Base-by-base conservation (phyloP, 441 rosid species). In the Bocquillonia castaneifolia region DNA sequence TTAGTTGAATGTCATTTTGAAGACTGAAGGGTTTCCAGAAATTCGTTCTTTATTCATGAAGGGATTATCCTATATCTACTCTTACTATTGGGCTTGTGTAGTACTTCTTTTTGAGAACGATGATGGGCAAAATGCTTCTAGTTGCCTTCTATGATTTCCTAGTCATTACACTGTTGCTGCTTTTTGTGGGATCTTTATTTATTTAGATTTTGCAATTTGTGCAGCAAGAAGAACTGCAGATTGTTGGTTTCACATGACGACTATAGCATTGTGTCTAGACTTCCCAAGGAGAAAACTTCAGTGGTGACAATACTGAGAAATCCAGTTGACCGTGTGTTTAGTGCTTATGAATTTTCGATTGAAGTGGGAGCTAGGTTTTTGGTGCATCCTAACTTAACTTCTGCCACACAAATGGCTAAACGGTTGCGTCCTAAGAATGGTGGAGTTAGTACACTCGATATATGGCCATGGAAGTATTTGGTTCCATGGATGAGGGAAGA, bases 401-500 rank as follows among this genome's bases (percentile, higher is more conserved):
- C 96, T 69, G 99, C 91, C 15, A 80, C 79, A 7, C 74, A 60
- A 83, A 87, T 90, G 90, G 72, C 90, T 82, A 59, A 59, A 62
- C 97, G 86, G 42, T 37, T 90, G 79, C 97, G 89, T 48, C 28
- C 82, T 65, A 87, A 79, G 78, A 61, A 61, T 59, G 77, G 68
- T 55, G 90, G 86, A 71, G 87, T 90, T 66, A 92, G 97, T 75
- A 92, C 98, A 2, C 80, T 94, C 70, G 93, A 92, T 77, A 92
- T 92, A 77, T 94, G 98, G 99, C 99, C 98, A n/a, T 94, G 99
- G 99, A 94, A 90, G 73, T 84, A 88, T 80, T 69, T 94, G 77
- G 99, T 92, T 77, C 96, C 98, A 26, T 90, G 99, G 98, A 92
- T 94, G 99, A 85, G 94, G 77, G 87, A 92, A 82, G 98, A 94